phyloP scores from a whole-genome alignment of 371 early-diverging fungal species.

The Actinomortierella ambigua region DNA sequence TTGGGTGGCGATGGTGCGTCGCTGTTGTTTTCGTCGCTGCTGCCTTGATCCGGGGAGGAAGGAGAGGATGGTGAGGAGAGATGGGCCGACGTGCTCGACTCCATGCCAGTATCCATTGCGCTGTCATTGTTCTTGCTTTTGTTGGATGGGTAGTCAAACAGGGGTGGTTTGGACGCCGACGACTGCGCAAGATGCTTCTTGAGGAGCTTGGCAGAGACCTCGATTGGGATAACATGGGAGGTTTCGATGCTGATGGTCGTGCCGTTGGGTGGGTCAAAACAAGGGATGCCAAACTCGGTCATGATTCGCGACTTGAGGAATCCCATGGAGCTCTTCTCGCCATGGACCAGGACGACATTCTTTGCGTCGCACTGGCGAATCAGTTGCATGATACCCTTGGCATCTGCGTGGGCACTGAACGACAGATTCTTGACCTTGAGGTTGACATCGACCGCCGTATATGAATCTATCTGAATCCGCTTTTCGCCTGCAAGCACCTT shows the following conservation, averaged over 20 bases:
- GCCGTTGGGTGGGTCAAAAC: conserved; percentile 92
- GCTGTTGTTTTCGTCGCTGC: neutral
- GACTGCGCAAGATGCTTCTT: conserved; percentile 49
- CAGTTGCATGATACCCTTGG: conserved; percentile 97
- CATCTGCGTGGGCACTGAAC: conserved; percentile 99
- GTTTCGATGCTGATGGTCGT: conserved; percentile 72
- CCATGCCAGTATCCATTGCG: neutral
- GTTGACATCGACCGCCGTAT: conserved; percentile 82
- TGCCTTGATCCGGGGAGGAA: neutral
- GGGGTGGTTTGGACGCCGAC: neutral
- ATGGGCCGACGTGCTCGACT: neutral
- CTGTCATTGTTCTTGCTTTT: too few relatives aligned
- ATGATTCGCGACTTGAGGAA: conserved; percentile 83
- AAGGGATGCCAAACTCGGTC: conserved; percentile 84
- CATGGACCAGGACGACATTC: conserved; percentile 99
- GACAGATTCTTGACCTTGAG: conserved; percentile 94
- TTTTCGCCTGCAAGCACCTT: conserved; percentile 93
- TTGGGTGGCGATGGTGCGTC: too few relatives aligned
- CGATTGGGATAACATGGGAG: conserved; percentile 58
- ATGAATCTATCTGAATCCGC: conserved; percentile 78
- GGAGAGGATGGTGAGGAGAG: neutral
- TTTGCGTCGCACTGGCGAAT: conserved; percentile 92
- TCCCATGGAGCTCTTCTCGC: conserved; percentile 93
- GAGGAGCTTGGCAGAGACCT: conserved; percentile 58
- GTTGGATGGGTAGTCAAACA: too few relatives aligned